Conservation (phyloP, 2,329 filamentous ascomycete genomes). For the Huntiella bhutanensis region DNA sequence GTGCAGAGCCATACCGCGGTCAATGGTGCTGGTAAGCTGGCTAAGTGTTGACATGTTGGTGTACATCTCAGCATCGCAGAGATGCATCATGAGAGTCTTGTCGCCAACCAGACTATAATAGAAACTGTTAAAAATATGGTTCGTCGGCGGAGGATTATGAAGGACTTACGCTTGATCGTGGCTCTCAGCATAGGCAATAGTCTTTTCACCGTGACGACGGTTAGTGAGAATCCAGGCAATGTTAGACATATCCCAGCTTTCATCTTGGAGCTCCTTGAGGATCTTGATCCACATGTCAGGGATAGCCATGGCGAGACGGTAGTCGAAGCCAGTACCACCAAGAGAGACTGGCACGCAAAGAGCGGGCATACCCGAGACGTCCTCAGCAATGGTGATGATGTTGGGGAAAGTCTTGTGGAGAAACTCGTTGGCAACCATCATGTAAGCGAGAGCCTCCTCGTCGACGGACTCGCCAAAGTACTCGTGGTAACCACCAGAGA, state of each 20-base stretch:
- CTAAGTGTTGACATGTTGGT: constrained; percentile 85
- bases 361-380: constrained; percentile 98
- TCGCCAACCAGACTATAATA: constrained; percentile 65
- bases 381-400: constrained; percentile 81
- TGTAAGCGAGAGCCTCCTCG: constrained; percentile 81
- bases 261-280: constrained; percentile 78
- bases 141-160: not conserved
- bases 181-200: constrained; percentile 91
- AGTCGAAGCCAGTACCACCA: constrained; percentile 91
- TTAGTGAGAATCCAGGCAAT: constrained; percentile 83
- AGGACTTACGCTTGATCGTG: constrained; percentile 82
- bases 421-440: constrained; percentile 94
- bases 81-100: constrained; percentile 94
- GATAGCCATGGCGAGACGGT: constrained; percentile 90
- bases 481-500: constrained; percentile 94
- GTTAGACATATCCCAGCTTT: constrained; percentile 76
- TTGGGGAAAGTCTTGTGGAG: constrained; percentile 78
- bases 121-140: not conserved
- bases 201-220: constrained; percentile 88
- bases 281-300: constrained; percentile 99
- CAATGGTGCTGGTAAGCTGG: constrained; percentile 71
- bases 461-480: constrained; percentile 85
- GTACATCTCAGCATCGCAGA: constrained; percentile 93
- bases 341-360: constrained; percentile 70
- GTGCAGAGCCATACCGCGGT: constrained; percentile 79